These are phyloP conservation scores for Podila verticillata DNA, from an alignment of 192 early-diverging fungal species.

Conservation along the genomic window DNA sequence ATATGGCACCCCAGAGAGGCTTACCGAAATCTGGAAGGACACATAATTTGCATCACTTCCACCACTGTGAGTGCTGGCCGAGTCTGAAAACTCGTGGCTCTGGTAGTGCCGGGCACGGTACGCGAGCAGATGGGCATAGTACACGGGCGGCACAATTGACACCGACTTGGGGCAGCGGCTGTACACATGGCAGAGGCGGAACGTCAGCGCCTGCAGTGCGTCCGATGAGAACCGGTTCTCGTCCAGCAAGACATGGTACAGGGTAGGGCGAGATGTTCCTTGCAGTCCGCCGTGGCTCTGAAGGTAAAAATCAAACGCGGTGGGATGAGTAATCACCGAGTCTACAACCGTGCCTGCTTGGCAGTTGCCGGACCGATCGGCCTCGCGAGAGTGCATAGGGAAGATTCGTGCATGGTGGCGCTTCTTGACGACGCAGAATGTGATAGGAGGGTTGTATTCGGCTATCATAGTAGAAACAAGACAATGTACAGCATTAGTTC, in stretches of 20 bases:
- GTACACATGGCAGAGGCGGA: conserved; percentile 88
- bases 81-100: conserved; percentile 18
- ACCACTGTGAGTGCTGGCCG: conserved; percentile 13
- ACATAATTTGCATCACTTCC: not conserved
- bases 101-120: conserved; percentile 53
- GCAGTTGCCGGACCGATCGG: conserved; percentile 79
- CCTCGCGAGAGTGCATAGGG: conserved; percentile 62
- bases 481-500: not conserved
- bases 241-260: conserved; percentile 89
- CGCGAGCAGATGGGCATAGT: conserved; percentile 53
- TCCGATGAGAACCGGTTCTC: conserved; percentile 80
- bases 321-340: conserved; percentile 72
- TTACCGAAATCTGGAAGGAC: conserved; percentile 21
- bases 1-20: not conserved
- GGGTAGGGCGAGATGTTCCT: conserved; percentile 89
- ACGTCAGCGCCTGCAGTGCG: conserved; percentile 81
- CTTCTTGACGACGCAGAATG: conserved; percentile 75
- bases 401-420: conserved; percentile 87
- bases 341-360: conserved; percentile 84
- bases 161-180: conserved; percentile 86
- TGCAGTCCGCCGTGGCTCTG: conserved; percentile 89
- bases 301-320: conserved; percentile 83
- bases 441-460: conserved; percentile 76
- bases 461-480: not conserved
- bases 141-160: conserved; percentile 64